phyloP scores from a whole-genome alignment of 106 monocot genomes.

The Posidonia australis region DNA sequence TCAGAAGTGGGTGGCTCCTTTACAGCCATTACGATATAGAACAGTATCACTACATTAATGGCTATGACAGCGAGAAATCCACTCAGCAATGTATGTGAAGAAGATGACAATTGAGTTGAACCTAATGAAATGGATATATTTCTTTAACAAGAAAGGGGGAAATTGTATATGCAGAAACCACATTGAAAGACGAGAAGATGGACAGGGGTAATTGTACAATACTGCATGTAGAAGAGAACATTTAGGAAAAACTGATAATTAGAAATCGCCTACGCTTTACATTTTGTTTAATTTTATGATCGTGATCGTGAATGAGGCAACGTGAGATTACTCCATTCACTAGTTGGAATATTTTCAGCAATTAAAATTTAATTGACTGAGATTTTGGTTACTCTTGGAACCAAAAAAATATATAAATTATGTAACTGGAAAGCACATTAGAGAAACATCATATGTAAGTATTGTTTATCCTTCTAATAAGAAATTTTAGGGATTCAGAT shows the following conservation, averaged over 20 bases:
- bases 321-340: too few species aligned
- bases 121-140: slow-evolving; percentile 23
- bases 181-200: too few species aligned
- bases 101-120: slow-evolving; percentile 41
- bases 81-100: slow-evolving; percentile 47
- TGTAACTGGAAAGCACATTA: too few species aligned
- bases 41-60: slow-evolving; percentile 50
- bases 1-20: slow-evolving; percentile 27
- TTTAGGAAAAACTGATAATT: background rate
- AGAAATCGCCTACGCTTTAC: too few species aligned
- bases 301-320: background rate
- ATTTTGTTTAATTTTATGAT: too few species aligned
- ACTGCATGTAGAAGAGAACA: background rate
- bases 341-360: too few species aligned
- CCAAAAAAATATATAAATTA: background rate
- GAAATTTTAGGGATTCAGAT: too few species aligned
- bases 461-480: too few species aligned
- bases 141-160: background rate
- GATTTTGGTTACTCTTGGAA: background rate
- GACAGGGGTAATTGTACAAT: too few species aligned
- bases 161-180: too few species aligned
- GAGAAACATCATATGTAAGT: too few species aligned
- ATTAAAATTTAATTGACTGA: background rate
- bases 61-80: slow-evolving; percentile 68
- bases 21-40: slow-evolving; percentile 65